A percentile compares a stretch with the other conserved stretches of the same genome.
These are phyloP conservation scores for Cladosporium sp. DNA, from an alignment of 2,329 filamentous ascomycete genomes.

Conservation along the genomic window DNA sequence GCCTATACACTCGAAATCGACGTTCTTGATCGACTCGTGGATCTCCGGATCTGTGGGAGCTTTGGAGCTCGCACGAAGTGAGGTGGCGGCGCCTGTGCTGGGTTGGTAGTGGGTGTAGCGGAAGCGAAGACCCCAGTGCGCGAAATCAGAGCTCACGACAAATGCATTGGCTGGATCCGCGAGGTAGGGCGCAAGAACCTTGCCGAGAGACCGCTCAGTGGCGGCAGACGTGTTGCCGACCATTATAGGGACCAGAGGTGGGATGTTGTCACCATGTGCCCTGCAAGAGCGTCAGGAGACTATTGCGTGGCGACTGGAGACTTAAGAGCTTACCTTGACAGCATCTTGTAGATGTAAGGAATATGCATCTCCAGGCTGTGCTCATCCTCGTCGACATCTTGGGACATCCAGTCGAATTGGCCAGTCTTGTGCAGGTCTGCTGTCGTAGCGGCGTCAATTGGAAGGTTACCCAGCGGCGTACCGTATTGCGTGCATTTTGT, in stretches of 20 bases:
- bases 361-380: constrained; percentile 97
- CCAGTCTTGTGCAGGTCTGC: constrained; percentile 53
- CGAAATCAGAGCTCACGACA: constrained; percentile 92
- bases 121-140: constrained; percentile 89
- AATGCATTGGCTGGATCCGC: constrained; percentile 75
- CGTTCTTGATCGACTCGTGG: constrained; percentile 77
- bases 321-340: constrained; percentile 48
- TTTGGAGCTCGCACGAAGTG: constrained; percentile 45
- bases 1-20: constrained; percentile 81
- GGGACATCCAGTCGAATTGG: constrained; percentile 66
- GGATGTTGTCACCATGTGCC: constrained; percentile 55
- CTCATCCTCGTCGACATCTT: constrained; percentile 71
- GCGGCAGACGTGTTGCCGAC: constrained; percentile 70
- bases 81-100: constrained; percentile 43
- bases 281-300: constrained; percentile 24
- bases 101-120: constrained; percentile 77
- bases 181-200: constrained; percentile 75
- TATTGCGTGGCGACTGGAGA: constrained; percentile 9
- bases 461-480: constrained; percentile 72
- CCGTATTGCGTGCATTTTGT: constrained; percentile 69
- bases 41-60: constrained; percentile 58
- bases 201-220: constrained; percentile 69
- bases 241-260: constrained; percentile 80
- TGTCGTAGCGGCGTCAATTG: constrained; percentile 61
- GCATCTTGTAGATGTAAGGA: constrained; percentile 84